Percentiles rank a stretch among this genome's conserved stretches.
phyloP scores from a whole-genome alignment of 139 green algal genomes.

The Tetradesmus lagerheimii region DNA sequence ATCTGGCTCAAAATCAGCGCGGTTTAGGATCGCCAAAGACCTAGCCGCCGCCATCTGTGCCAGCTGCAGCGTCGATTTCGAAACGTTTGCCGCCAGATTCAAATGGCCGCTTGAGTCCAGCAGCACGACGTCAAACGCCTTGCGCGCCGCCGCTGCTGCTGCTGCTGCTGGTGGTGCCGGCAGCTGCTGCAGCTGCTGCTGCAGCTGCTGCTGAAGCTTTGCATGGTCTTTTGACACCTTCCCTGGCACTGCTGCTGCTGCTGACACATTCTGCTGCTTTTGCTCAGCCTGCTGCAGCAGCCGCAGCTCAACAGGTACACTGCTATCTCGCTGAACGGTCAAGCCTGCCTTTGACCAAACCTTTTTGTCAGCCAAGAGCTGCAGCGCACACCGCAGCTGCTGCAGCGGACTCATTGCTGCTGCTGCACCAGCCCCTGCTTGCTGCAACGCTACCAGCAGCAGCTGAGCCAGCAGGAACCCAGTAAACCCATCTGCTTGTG shows the following conservation, averaged over 20 bases:
- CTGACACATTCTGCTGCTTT: slow-evolving; percentile 2
- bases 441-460: slow-evolving; percentile 40
- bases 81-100: slow-evolving; percentile 72
- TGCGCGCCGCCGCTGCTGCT: slow-evolving; percentile 49
- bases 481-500: slow-evolving; percentile 62
- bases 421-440: slow-evolving; percentile 12
- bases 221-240: slow-evolving; percentile 17
- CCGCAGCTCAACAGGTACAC: not conserved
- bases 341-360: slow-evolving; percentile 62
- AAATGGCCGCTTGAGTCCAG: slow-evolving; percentile 74
- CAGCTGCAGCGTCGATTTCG: slow-evolving; percentile 53
- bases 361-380: slow-evolving; percentile 57
- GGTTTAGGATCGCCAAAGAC: slow-evolving; percentile 61
- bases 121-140: slow-evolving; percentile 62
- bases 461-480: slow-evolving; percentile 70
- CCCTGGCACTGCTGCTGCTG: slow-evolving; percentile 4
- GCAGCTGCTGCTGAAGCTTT: slow-evolving; percentile 24
- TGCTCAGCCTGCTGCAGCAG: slow-evolving; percentile 20
- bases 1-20: slow-evolving; percentile 49
- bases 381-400: slow-evolving; percentile 65
- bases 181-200: slow-evolving; percentile 39
- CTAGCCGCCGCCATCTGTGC: slow-evolving; percentile 53
- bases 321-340: not conserved
- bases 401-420: slow-evolving; percentile 71
- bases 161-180: slow-evolving; percentile 52